These are phyloP conservation scores for Colletotrichum sp. DNA, from an alignment of 2,329 filamentous ascomycete genomes.

Conservation along the genomic window DNA sequence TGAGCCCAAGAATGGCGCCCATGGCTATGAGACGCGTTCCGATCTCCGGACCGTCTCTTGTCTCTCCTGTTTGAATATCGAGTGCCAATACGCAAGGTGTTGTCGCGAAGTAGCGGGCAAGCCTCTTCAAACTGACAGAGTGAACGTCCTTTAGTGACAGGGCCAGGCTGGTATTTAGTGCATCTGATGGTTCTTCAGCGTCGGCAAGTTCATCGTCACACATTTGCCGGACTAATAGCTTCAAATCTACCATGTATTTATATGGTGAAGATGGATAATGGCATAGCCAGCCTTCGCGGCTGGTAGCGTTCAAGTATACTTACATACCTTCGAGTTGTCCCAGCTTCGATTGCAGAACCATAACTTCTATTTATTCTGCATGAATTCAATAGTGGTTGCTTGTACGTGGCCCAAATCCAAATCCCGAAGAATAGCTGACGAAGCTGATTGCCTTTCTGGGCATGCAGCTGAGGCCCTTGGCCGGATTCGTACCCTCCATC, in stretches of 20 bases:
- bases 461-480: neutral
- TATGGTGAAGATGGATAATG: neutral
- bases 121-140: neutral
- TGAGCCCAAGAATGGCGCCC: neutral
- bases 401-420: neutral
- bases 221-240: neutral
- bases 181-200: neutral
- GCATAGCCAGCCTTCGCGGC: neutral
- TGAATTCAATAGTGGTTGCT: accelerated
- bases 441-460: neutral
- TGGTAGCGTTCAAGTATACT: neutral
- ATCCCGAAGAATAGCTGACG: neutral
- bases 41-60: neutral
- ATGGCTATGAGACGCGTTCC: neutral
- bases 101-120: neutral
- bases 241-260: neutral
- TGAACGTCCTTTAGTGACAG: neutral
- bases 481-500: neutral
- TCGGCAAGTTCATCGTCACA: accelerated
- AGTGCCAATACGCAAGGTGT: neutral
- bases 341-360: neutral
- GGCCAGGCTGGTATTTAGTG: accelerated
- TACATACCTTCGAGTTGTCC: neutral
- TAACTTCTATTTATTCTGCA: accelerated
- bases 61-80: accelerated